Percentiles rank a stretch among this genome's conserved stretches.
Conservation (phyloP, 1,284 basidiomycete genomes). For the Ceratobasidium sp. region DNA sequence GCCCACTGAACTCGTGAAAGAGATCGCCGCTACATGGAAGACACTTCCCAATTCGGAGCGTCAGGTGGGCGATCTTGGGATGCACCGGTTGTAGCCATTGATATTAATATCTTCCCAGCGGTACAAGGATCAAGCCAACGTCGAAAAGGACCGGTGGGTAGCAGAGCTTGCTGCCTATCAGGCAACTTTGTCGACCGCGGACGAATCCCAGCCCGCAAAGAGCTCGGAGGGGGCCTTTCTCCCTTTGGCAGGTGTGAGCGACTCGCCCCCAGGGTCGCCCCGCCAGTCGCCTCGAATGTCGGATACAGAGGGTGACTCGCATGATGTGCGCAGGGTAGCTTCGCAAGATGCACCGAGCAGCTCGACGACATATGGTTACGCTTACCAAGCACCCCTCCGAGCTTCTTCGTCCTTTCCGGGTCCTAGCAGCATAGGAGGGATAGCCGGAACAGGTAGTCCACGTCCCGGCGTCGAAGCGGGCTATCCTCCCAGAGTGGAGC, state of each 20-base stretch:
- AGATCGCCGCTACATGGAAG: conserved; percentile 36
- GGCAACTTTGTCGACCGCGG: conserved; percentile 1
- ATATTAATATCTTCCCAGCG: background rate
- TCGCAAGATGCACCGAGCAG: conserved; percentile 20
- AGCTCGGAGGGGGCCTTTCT: conserved; percentile 29
- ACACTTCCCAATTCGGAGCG: conserved; percentile 28
- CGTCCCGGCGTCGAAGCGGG: background rate
- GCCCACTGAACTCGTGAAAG: conserved; percentile 34
- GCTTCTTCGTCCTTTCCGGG: conserved; percentile 15
- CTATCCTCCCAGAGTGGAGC: conserved; percentile 2
- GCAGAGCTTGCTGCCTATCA: conserved; percentile 32
- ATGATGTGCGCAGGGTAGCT: conserved; percentile 1
- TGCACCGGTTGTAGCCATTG: background rate
- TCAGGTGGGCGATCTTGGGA: conserved; percentile 18
- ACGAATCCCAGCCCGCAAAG: conserved; percentile 19
- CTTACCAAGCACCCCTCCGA: conserved; percentile 8
- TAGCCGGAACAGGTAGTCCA: conserved; percentile 7
- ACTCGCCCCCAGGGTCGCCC: conserved; percentile 27
- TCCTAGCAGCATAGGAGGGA: background rate
- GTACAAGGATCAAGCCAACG: conserved; percentile 32
- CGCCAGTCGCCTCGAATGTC: conserved; percentile 13
- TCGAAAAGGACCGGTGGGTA: conserved; percentile 34
- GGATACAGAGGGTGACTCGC: conserved; percentile 6
- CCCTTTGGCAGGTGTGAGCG: conserved; percentile 15
- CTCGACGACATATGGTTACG: conserved; percentile 16